These are phyloP conservation scores for Penicillium freii DNA, from an alignment of 2,329 filamentous ascomycete species.

Conservation along the genomic window DNA sequence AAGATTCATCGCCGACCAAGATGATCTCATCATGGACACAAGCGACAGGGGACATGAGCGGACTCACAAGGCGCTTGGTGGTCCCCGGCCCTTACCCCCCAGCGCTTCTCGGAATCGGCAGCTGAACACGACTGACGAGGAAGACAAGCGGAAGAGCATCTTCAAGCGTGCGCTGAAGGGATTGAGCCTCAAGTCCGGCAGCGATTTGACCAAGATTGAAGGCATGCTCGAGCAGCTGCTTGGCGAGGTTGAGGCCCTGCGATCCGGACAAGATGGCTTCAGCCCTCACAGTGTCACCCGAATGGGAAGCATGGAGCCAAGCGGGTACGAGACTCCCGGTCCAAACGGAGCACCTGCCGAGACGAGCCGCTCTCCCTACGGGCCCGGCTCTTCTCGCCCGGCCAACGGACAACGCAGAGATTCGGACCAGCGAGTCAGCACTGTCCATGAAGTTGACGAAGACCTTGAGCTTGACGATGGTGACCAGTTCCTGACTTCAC, in stretches of 20 bases:
- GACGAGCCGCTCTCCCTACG: slow-evolving; percentile 69
- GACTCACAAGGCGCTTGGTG: slow-evolving; percentile 77
- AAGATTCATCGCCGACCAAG: slow-evolving; percentile 83
- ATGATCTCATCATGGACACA: slow-evolving; percentile 81
- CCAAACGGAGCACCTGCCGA: slow-evolving; percentile 69
- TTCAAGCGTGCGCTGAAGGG: slow-evolving; percentile 92
- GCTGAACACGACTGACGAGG: slow-evolving; percentile 51
- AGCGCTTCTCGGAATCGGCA: slow-evolving; percentile 59
- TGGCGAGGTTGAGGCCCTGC: slow-evolving; percentile 83
- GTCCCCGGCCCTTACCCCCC: slow-evolving; percentile 77
- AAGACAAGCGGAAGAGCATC: slow-evolving; percentile 86
- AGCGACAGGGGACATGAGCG: slow-evolving; percentile 86
- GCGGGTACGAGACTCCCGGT: slow-evolving; percentile 82
- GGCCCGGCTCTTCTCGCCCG: slow-evolving; percentile 56
- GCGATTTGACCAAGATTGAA: slow-evolving; percentile 83
- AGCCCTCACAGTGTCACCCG: slow-evolving; percentile 26
- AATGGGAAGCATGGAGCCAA: slow-evolving; percentile 60
- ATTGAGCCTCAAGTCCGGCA: slow-evolving; percentile 80
- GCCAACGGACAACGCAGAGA: slow-evolving; percentile 49
- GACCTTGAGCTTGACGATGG: slow-evolving; percentile 54
- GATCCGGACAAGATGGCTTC: slow-evolving; percentile 53
- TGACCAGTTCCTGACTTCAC: slow-evolving; percentile 53
- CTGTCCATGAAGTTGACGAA: slow-evolving; percentile 79
- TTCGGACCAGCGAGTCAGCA: slow-evolving; percentile 82
- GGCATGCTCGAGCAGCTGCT: slow-evolving; percentile 90